Conservation (phyloP, 1,284 basidiomycete genomes). For the Anthracocystis panici-leucophaei region DNA sequence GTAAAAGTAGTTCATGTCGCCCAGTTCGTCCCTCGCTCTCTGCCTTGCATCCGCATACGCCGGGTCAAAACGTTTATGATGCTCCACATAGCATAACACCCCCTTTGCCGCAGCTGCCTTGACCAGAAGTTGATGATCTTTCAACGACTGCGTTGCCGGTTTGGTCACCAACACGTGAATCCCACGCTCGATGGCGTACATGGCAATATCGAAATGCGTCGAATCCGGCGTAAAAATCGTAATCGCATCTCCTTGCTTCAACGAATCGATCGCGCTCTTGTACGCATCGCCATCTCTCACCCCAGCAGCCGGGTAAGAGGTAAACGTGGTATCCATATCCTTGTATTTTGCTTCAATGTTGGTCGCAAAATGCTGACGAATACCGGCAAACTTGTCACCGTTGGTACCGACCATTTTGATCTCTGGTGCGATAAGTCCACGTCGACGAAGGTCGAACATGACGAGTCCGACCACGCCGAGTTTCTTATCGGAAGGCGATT, state of each 20-base stretch:
- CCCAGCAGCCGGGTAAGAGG: slow-evolving; percentile 80
- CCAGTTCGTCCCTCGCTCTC: slow-evolving; percentile 79
- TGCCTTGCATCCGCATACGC: slow-evolving; percentile 87
- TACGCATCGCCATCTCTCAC: slow-evolving; percentile 83
- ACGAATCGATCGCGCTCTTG: slow-evolving; percentile 83
- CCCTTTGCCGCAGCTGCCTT: slow-evolving; percentile 80
- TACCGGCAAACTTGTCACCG: slow-evolving; percentile 85
- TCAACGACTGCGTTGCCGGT: slow-evolving; percentile 86
- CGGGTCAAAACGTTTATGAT: slow-evolving; percentile 82
- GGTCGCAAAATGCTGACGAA: slow-evolving; percentile 81
- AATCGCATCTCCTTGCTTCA: slow-evolving; percentile 85
- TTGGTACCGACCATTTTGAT: slow-evolving; percentile 86
- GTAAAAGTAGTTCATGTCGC: slow-evolving; percentile 86
- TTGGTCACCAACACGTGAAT: slow-evolving; percentile 92
- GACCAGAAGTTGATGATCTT: slow-evolving; percentile 83
- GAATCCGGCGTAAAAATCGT: slow-evolving; percentile 83
- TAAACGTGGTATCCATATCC: slow-evolving; percentile 85
- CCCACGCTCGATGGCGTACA: slow-evolving; percentile 84
- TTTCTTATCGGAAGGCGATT: slow-evolving; percentile 94
- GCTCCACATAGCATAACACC: slow-evolving; percentile 90
- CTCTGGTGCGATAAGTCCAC: slow-evolving; percentile 79
- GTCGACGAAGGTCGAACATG: slow-evolving; percentile 86
- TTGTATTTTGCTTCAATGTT: slow-evolving; percentile 87
- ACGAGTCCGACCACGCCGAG: slow-evolving; percentile 86
- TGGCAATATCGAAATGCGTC: slow-evolving; percentile 86